Evolutionary conservation across 2,329 filamentous ascomycete species (phyloP), one percentile per base, ranked within the genome.

Genomic region (Phialophora chinensis): DNA sequence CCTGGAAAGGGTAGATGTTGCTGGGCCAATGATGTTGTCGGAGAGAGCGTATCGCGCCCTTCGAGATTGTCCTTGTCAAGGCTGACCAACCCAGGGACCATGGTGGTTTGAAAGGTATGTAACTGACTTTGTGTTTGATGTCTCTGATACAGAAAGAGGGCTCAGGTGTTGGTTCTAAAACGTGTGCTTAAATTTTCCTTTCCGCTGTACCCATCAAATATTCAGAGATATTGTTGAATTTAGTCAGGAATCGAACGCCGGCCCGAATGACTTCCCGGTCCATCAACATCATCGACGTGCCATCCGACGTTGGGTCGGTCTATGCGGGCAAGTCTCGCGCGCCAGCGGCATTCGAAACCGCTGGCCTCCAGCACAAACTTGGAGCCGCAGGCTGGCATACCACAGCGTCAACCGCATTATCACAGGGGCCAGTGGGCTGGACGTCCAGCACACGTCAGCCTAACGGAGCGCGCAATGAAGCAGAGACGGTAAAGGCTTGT

Each of bases 241-340:
- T 44, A 44, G 12, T n/a, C 5, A n/a, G 17, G 38, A 44, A 20
- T n/a, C 38, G 38, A n/a, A 44, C 20, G 1, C 17, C 49, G 14
- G 20, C 23, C 27, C 20, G 59, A 50, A 54, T 59, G 56, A 3
- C 59, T 25, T 62, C 59, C 3, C 38, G 38, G 17, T 50, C 60
- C 14, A 33, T 66, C 31, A 38, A 47, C 50, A 66, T 68, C 29
- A 63, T 59, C 27, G 57, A 60, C 42, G 63, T 68, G 4, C 57
- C 66, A 17, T 58, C 66, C 10, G 66, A 68, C 47, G 25, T 58
- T 38, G 66, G 66, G 2, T 65, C 62, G n/a, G 54, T 66, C 33
- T 62, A 62, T 31, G 20, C 56, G 5, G 66, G 66, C 50, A 68
- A 68, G 38, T 66, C 63, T n/a, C 60, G 60, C 49, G 66, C 66